phyloP scores from a whole-genome alignment of 1,139 yeast genomes.

The Scheffersomyces quercinus region DNA sequence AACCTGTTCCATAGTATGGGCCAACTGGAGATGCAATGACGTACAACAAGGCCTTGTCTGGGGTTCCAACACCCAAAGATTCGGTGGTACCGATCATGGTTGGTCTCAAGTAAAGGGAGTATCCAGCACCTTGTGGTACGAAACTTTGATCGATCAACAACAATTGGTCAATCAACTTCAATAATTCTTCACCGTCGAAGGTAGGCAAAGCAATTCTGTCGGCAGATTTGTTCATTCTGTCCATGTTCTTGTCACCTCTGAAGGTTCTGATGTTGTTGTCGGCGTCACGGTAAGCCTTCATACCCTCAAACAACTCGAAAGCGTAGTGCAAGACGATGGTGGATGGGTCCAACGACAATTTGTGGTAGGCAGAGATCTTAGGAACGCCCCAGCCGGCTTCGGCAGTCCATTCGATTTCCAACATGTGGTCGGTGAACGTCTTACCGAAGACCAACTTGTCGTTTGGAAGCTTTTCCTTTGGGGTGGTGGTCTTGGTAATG shows the following conservation, averaged over 20 bases:
- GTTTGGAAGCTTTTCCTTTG: conserved; percentile 68
- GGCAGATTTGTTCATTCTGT: conserved; percentile 39
- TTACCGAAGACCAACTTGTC: conserved; percentile 84
- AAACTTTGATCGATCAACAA: conserved; percentile 33
- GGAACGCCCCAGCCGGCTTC: conserved; percentile 41
- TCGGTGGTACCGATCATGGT: conserved; percentile 31
- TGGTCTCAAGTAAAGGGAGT: conserved; percentile 31
- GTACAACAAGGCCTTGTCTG: conserved; percentile 36
- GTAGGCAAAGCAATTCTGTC: conserved; percentile 39
- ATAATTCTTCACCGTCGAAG: conserved; percentile 38
- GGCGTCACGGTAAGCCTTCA: conserved; percentile 31
- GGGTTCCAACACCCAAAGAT: conserved; percentile 37
- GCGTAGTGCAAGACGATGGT: conserved; percentile 30
- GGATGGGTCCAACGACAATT: conserved; percentile 29
- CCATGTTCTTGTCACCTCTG: conserved; percentile 42
- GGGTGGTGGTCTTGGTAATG: conserved; percentile 57
- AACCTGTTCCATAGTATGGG: conserved; percentile 31
- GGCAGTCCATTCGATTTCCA: conserved; percentile 38
- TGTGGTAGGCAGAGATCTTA: conserved; percentile 36
- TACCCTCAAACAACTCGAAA: conserved; percentile 29
- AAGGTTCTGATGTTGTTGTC: conserved; percentile 36
- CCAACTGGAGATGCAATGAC: conserved; percentile 36
- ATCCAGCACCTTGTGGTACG: conserved; percentile 27
- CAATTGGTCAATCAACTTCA: conserved; percentile 34
- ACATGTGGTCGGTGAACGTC: conserved; percentile 65